These are phyloP conservation scores for Colletotrichum zoysiae DNA, from an alignment of 2,329 filamentous ascomycete species.

Conservation along the genomic window DNA sequence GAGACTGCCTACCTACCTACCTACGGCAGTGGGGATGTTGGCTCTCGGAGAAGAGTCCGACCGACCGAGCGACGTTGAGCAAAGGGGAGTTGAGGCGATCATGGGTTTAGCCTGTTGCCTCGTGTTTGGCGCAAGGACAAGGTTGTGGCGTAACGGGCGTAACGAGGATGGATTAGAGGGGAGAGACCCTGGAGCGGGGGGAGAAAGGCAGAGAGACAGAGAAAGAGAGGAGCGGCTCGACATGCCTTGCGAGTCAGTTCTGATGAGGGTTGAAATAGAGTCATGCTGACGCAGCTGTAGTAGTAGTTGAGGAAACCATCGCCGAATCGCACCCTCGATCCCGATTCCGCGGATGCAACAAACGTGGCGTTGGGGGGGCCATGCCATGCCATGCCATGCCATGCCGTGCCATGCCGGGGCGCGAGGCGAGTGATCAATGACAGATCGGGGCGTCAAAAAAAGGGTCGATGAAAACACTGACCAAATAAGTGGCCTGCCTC, in stretches of 20 bases:
- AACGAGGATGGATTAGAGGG: not conserved
- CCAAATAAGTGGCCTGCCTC: not conserved
- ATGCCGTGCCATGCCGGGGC: conserved; percentile 2
- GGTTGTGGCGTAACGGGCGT: conserved; percentile 3
- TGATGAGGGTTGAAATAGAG: conserved; percentile 17
- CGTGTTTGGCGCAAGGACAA: conserved; percentile 12
- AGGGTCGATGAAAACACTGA: not conserved
- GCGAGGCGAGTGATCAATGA: not conserved
- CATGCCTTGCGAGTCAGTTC: conserved; percentile 28
- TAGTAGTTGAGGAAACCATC: not conserved
- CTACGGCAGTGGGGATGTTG: not conserved
- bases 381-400: too few species aligned
- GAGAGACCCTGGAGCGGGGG: too few species aligned
- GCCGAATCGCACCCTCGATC: not conserved
- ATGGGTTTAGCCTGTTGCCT: conserved; percentile 4
- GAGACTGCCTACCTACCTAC: too few species aligned
- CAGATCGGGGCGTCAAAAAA: conserved; percentile 1
- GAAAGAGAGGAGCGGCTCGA: not conserved
- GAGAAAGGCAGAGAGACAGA: too few species aligned
- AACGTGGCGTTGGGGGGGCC: conserved; percentile 25
- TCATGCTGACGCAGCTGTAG: conserved; percentile 20
- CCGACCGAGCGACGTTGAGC: conserved; percentile 27
- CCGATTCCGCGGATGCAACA: not conserved
- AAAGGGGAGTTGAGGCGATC: conserved; percentile 9
- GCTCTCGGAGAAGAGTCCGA: conserved; percentile 20